Evolutionary conservation across 2,329 filamentous ascomycete genomes (phyloP).

Genomic region (Mollisiaceae sp.): DNA sequence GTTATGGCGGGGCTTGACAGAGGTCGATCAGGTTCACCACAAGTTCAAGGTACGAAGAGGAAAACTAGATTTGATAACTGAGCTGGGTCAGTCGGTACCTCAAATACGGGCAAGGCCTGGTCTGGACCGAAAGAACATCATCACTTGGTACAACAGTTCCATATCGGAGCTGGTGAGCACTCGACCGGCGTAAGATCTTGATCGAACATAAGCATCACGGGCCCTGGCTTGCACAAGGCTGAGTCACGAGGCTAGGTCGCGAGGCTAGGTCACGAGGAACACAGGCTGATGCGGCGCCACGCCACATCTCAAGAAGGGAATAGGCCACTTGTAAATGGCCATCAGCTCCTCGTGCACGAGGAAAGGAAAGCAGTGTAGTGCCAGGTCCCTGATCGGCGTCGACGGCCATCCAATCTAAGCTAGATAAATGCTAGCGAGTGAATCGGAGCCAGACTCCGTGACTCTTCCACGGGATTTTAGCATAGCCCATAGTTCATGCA

Average conservation of each 20-base stretch:
- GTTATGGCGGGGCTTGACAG: constrained; percentile 44
- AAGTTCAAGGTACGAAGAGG: constrained; percentile 40
- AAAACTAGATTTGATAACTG: constrained; percentile 44
- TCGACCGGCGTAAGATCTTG: background rate
- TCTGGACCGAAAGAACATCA: background rate
- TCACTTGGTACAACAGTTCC: background rate
- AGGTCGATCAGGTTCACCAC: constrained; percentile 40
- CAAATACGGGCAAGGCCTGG: background rate
- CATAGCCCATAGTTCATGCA: background rate
- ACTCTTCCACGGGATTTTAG: background rate
- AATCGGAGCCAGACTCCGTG: background rate
- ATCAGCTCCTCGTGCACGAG: constrained; percentile 15
- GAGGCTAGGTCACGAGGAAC: constrained; percentile 5
- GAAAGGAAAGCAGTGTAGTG: background rate
- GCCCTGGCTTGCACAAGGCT: background rate
- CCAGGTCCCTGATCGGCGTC: constrained; percentile 9
- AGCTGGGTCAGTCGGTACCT: constrained; percentile 18
- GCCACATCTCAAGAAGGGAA: too few relatives aligned
- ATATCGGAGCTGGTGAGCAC: background rate
- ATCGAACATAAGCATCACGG: constrained; percentile 1
- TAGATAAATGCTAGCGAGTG: background rate
- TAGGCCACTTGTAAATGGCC: background rate
- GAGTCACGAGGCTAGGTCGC: constrained; percentile 4
- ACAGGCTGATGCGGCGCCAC: too few relatives aligned
- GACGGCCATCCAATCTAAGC: background rate